These are phyloP conservation scores for Xylaria venustula DNA, from an alignment of 495 filamentous ascomycete genomes.

Conservation along the genomic window DNA sequence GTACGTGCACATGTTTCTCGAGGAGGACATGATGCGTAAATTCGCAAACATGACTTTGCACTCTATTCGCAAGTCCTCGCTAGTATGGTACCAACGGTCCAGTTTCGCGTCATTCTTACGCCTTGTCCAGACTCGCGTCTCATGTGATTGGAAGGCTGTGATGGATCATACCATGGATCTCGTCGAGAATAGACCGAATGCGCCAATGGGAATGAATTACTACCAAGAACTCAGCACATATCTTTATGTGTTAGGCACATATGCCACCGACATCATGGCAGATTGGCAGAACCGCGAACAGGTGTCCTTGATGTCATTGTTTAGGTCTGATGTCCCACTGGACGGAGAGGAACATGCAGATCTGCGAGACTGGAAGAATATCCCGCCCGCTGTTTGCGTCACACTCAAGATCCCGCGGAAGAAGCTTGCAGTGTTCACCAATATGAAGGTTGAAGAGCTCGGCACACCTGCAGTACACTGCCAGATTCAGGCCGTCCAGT, in stretches of 20 bases:
- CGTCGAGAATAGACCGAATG: conserved; percentile 23
- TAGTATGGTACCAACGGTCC: too few relatives aligned
- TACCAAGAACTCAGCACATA: conserved; percentile 30
- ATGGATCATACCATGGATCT: conserved; percentile 18
- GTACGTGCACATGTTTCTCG: conserved; percentile 26
- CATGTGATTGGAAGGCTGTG: conserved; percentile 11
- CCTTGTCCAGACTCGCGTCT: conserved; percentile 18
- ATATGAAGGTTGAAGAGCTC: neutral
- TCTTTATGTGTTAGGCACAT: conserved; percentile 27
- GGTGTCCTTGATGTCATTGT: neutral
- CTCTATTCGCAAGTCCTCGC: neutral
- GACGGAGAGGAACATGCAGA: conserved; percentile 4
- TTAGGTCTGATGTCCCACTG: neutral
- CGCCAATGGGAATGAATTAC: conserved; percentile 10
- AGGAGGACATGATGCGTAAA: neutral
- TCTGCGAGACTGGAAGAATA: conserved; percentile 29
- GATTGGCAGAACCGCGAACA: neutral
- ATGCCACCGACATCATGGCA: conserved; percentile 7
- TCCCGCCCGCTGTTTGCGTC: conserved; percentile 34
- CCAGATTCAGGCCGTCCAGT: conserved; percentile 4
- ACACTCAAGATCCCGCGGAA: conserved; percentile 35
- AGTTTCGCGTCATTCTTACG: conserved; percentile 36
- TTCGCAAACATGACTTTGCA: neutral
- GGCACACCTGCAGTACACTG: conserved; percentile 19
- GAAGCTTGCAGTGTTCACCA: neutral